Evolutionary conservation across 495 filamentous ascomycete species (phyloP).

Genomic region (Aspergillus panamensis): DNA sequence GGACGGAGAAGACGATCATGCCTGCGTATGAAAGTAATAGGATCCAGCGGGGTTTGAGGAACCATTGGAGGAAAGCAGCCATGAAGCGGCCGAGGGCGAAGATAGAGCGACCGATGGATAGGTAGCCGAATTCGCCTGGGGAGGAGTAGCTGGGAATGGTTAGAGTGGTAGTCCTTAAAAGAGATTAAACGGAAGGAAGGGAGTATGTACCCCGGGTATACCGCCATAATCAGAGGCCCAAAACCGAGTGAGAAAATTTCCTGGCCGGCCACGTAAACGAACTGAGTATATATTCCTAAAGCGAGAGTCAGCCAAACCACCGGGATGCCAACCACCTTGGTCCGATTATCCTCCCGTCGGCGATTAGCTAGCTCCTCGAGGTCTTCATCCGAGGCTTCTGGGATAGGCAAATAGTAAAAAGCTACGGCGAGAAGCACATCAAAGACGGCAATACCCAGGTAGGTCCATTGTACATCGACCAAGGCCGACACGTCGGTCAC

Average conservation of each 20-base stretch:
- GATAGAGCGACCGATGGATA: slow-evolving; percentile 54
- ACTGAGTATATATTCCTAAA: slow-evolving; percentile 56
- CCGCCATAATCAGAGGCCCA: slow-evolving; percentile 35
- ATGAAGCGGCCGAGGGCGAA: slow-evolving; percentile 64
- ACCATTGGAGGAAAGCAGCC: slow-evolving; percentile 50
- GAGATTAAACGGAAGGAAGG: slow-evolving; percentile 25
- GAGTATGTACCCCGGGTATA: slow-evolving; percentile 29
- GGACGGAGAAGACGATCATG: slow-evolving; percentile 50
- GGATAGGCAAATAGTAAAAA: slow-evolving; percentile 63
- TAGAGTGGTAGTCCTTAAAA: background rate
- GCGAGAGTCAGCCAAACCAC: slow-evolving; percentile 57
- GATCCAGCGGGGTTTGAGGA: slow-evolving; percentile 61
- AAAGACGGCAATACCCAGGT: slow-evolving; percentile 65
- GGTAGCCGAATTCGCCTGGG: slow-evolving; percentile 40
- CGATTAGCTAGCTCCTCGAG: slow-evolving; percentile 54
- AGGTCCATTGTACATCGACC: slow-evolving; percentile 68
- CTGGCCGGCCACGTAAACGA: slow-evolving; percentile 65
- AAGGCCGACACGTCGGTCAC: slow-evolving; percentile 51
- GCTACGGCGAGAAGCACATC: slow-evolving; percentile 59
- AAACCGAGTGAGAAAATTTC: slow-evolving; percentile 53
- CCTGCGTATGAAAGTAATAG: slow-evolving; percentile 54
- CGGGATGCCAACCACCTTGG: slow-evolving; percentile 41
- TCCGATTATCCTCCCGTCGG: slow-evolving; percentile 48
- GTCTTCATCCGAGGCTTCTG: slow-evolving; percentile 64
- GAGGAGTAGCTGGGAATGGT: slow-evolving; percentile 15